Evolutionary conservation across 148 eudicot species (phyloP).

Genomic region (Heliosperma pusillum): DNA sequence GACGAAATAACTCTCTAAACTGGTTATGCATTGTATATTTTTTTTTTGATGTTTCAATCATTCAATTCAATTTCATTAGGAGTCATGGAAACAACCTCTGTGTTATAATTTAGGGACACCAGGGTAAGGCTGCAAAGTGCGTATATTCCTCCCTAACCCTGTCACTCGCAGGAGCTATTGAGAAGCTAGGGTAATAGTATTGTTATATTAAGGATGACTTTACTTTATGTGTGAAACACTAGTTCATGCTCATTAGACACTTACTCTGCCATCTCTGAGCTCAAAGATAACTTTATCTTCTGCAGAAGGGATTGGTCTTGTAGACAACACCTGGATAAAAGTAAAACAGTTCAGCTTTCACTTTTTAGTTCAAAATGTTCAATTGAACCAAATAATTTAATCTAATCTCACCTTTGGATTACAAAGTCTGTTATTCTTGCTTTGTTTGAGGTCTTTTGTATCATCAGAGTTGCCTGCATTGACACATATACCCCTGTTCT

Average conservation of each 20-base stretch:
- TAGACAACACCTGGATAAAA: conserved; percentile 51
- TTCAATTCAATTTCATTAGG: background rate
- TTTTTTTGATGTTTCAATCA: too few relatives aligned
- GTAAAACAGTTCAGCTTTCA: conserved; percentile 3
- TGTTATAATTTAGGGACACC: too few relatives aligned
- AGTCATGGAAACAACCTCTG: too few relatives aligned
- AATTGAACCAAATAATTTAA: background rate
- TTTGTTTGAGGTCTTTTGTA: conserved; percentile 15
- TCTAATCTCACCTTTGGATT: conserved; percentile 50
- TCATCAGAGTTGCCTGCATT: conserved; percentile 21
- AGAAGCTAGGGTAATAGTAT: background rate
- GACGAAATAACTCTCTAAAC: background rate
- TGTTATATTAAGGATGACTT: background rate
- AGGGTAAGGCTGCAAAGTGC: too few relatives aligned
- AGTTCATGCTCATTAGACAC: conserved; percentile 17
- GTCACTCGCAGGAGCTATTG: too few relatives aligned
- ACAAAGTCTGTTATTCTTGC: conserved; percentile 33
- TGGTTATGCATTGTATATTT: background rate
- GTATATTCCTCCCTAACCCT: too few relatives aligned
- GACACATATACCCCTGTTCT: conserved; percentile 21
- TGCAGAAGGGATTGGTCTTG: conserved; percentile 61
- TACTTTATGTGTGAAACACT: conserved; percentile 7
- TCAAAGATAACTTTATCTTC: conserved; percentile 69
- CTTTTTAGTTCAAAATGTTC: conserved; percentile 6
- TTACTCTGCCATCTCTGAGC: conserved; percentile 81